Evolutionary conservation across 2,329 filamentous ascomycete genomes (phyloP), one percentile per base, ranked within the genome.

Genomic region (Scytalidium sp.): DNA sequence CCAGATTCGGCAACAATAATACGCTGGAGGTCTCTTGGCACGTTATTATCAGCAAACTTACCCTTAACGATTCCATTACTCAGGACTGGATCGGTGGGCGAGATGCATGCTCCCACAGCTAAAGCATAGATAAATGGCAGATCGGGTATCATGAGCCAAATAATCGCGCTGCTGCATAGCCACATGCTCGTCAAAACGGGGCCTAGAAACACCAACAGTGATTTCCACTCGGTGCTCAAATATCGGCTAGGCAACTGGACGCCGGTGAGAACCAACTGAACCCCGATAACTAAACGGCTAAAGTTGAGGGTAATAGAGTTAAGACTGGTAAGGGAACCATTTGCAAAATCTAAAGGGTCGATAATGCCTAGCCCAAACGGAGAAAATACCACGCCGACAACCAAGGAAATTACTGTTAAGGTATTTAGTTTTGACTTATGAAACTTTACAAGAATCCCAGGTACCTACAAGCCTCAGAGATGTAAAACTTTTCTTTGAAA

Each of bases 11-110:
- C 85, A 36, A 86, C 79, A 61, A 89, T 87, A 58, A 90, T 88
- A 53, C 85, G 82, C 69, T 94, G 89, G 44, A 96, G 72, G 17
- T 84, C 79, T 49, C 82, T 83, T 0, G 90, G 89, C 19, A 96
- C 86, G 62, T 96, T 91, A 58, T 90, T 85, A 62, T 96, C 90
- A 1, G 90, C 91, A 62, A 95, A 96, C 58, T 87, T 90, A 29
- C 90, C 90, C 71, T 95, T 95, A 45, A 95, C 88, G 46, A 96
- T 94, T 2, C 87, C 88, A 54, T 92, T 91, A n/a, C 87, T 92
- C 36, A 96, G 69, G 2, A 96, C 83, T 0, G 91, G 90, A 59
- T 96, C 90, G 0, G 91, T 96, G 0, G 90, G 90, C 2, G 90
- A 93, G 19, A 96, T 84, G 61, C 90, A 95, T 0, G 90, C 87